phyloP scores from a whole-genome alignment of 768 basidiomycete species.

The Tricholoma hemisulphureum region DNA sequence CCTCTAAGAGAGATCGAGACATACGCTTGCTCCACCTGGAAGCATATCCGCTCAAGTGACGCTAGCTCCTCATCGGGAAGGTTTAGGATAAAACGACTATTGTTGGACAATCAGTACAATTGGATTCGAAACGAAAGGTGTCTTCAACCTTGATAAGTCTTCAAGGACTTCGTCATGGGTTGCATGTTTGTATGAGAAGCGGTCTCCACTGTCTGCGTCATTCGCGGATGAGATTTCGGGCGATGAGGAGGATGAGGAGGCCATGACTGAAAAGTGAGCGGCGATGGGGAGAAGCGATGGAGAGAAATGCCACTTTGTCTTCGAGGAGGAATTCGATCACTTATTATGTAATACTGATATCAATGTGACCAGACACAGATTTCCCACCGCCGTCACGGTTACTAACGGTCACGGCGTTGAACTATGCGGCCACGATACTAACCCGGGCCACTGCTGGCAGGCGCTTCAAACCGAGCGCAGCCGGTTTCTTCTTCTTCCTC shows the following conservation, averaged over 20 bases:
- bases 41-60: slow-evolving; percentile 91
- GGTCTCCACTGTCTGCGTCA: slow-evolving; percentile 32
- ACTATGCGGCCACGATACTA: too few species aligned
- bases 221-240: slow-evolving; percentile 62
- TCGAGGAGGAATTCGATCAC: not conserved
- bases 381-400: too few species aligned
- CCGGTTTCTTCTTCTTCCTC: slow-evolving; percentile 19
- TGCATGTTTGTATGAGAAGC: slow-evolving; percentile 66
- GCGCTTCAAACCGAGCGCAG: slow-evolving; percentile 3
- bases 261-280: slow-evolving; percentile 46
- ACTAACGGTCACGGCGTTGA: too few species aligned
- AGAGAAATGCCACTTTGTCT: not conserved
- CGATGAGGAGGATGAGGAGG: slow-evolving; percentile 76
- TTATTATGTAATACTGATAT: slow-evolving; percentile 1
- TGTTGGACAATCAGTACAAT: not conserved
- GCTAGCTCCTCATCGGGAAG: slow-evolving; percentile 90
- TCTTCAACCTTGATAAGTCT: slow-evolving; percentile 81
- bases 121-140: slow-evolving; percentile 12
- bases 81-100: slow-evolving; percentile 93
- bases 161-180: slow-evolving; percentile 85
- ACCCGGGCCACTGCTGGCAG: too few species aligned
- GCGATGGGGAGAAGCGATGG: slow-evolving; percentile 19
- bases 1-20: slow-evolving; percentile 30
- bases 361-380: too few species aligned
- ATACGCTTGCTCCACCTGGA: slow-evolving; percentile 99